A percentile compares a stretch with the other conserved stretches of the same genome.
Evolutionary conservation across 164 flowering plant species (phyloP).

Genomic region (Sedum album): DNA sequence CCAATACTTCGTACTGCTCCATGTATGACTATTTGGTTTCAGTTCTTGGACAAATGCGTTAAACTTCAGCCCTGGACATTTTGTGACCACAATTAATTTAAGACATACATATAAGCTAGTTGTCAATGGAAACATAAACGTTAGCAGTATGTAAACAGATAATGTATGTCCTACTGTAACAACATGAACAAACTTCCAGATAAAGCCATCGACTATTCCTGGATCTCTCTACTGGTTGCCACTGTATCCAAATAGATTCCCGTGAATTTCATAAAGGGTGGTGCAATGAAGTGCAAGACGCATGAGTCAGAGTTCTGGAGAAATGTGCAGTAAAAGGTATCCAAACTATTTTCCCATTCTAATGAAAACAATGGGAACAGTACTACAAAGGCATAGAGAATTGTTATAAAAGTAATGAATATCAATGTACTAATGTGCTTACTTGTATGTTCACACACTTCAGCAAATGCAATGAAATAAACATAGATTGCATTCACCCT

Average conservation of each 20-base stretch:
- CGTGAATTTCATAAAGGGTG: neutral
- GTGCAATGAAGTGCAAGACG: neutral
- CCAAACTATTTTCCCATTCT: neutral
- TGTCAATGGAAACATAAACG: neutral
- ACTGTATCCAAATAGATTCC: too few relatives aligned
- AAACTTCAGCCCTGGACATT: neutral
- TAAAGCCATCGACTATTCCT: too few relatives aligned
- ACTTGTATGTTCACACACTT: neutral
- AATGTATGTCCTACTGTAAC: too few relatives aligned
- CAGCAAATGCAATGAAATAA: neutral
- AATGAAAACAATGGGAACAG: too few relatives aligned
- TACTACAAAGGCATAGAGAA: too few relatives aligned
- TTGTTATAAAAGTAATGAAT: neutral
- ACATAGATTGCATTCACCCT: neutral
- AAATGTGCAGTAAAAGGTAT: too few relatives aligned
- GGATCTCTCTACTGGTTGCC: too few relatives aligned
- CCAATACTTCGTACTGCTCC: too few relatives aligned
- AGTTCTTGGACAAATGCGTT: conserved; percentile 3
- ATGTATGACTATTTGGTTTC: conserved; percentile 20
- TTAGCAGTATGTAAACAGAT: neutral
- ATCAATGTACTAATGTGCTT: neutral
- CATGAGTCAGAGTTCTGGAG: neutral
- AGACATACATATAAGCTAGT: neutral
- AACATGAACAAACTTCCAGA: too few relatives aligned
- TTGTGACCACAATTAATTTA: neutral